Evolutionary conservation across 129 eudicot species (phyloP).

Genomic region (Helianthus tuberosus): DNA sequence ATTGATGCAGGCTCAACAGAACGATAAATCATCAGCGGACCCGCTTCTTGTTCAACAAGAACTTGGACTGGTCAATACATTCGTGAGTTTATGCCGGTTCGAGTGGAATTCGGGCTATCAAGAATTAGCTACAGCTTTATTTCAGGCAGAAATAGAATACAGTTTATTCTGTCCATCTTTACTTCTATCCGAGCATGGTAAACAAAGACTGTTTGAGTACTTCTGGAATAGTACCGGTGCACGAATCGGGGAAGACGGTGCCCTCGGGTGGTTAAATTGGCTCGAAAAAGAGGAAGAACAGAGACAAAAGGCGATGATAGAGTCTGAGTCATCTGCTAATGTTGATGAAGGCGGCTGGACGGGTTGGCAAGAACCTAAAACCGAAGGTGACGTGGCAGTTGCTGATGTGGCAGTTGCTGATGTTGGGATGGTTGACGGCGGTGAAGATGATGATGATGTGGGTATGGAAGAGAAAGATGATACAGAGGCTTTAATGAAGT

Average conservation of each 20-base stretch:
- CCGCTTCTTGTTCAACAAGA: slow-evolving; percentile 56
- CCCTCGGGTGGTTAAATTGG: slow-evolving; percentile 97
- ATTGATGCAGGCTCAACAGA: slow-evolving; percentile 55
- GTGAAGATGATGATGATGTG: slow-evolving; percentile 36
- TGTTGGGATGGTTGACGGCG: slow-evolving; percentile 48
- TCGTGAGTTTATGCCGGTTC: slow-evolving; percentile 76
- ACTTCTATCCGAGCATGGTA: slow-evolving; percentile 77
- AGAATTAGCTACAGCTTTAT: slow-evolving; percentile 92
- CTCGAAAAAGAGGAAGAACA: slow-evolving; percentile 90
- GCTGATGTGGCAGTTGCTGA: slow-evolving; percentile 33
- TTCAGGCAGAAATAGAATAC: slow-evolving; percentile 92
- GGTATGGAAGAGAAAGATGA: slow-evolving; percentile 66
- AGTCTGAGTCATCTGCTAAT: slow-evolving; percentile 36
- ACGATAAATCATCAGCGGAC: slow-evolving; percentile 43
- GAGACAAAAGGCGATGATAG: slow-evolving; percentile 57
- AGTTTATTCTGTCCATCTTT: slow-evolving; percentile 80
- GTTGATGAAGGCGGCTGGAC: slow-evolving; percentile 96
- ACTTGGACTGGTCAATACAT: slow-evolving; percentile 76
- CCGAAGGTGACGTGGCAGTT: slow-evolving; percentile 22
- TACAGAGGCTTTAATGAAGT: slow-evolving; percentile 71
- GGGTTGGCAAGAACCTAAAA: slow-evolving; percentile 80
- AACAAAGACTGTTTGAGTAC: slow-evolving; percentile 83
- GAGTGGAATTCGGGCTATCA: slow-evolving; percentile 97
- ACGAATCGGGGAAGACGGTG: slow-evolving; percentile 94
- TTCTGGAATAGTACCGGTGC: slow-evolving; percentile 95